Conservation (phyloP, 306 rosid species). For the Medicago arabica region DNA sequence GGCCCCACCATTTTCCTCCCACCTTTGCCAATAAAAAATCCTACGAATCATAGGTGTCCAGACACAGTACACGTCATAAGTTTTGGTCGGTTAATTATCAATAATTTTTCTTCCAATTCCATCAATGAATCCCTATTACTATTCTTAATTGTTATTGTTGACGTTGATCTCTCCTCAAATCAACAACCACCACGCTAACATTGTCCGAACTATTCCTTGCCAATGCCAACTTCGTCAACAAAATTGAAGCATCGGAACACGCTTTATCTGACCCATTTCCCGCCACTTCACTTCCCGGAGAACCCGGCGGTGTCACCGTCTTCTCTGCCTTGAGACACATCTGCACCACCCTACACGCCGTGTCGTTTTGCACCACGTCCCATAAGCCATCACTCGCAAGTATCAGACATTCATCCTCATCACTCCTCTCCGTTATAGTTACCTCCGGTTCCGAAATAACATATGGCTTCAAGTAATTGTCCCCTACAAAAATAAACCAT, state of each 20-base stretch:
- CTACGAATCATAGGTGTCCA: slow-evolving; percentile 9
- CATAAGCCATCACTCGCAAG: slow-evolving; percentile 90
- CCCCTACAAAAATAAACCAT: slow-evolving; percentile 46
- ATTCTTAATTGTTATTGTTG: neutral
- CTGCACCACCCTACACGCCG: slow-evolving; percentile 76
- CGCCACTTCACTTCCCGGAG: slow-evolving; percentile 40
- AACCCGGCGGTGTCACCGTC: slow-evolving; percentile 34
- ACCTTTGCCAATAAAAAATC: slow-evolving; percentile 3
- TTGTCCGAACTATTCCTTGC: slow-evolving; percentile 88
- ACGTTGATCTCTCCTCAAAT: slow-evolving; percentile 58
- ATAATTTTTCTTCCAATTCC: neutral
- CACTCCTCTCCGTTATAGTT: slow-evolving; percentile 62
- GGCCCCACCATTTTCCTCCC: neutral
- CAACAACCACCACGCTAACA: slow-evolving; percentile 84
- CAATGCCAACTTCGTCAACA: slow-evolving; percentile 85
- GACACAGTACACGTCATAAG: slow-evolving; percentile 24
- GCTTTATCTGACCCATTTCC: slow-evolving; percentile 62
- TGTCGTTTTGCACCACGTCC: slow-evolving; percentile 89
- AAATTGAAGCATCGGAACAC: slow-evolving; percentile 76
- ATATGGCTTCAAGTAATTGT: slow-evolving; percentile 76
- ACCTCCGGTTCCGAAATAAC: slow-evolving; percentile 92
- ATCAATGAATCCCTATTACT: neutral
- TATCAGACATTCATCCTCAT: slow-evolving; percentile 79
- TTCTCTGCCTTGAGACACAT: slow-evolving; percentile 65
- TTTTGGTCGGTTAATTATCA: slow-evolving; percentile 35